Evolutionary conservation across 2,329 filamentous ascomycete genomes (phyloP).

Genomic region (Didymella sp.): DNA sequence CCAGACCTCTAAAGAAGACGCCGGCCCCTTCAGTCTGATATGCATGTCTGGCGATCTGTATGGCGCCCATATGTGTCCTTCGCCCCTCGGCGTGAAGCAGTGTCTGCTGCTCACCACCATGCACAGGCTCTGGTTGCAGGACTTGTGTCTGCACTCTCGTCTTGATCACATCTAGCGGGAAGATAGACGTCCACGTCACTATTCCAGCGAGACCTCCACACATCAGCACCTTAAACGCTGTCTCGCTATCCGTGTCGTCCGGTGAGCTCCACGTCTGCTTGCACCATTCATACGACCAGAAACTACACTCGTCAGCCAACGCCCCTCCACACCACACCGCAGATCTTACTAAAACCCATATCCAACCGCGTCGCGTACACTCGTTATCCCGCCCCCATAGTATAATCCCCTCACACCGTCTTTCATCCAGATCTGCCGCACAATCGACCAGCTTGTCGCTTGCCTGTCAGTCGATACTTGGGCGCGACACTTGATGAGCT

Average conservation of each 20-base stretch:
- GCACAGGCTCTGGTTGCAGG: slow-evolving; percentile 10
- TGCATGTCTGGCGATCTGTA: slow-evolving; percentile 69
- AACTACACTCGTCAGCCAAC: slow-evolving; percentile 55
- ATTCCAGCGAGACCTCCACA: slow-evolving; percentile 89
- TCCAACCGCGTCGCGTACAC: slow-evolving; percentile 83
- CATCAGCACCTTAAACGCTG: slow-evolving; percentile 71
- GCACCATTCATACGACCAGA: slow-evolving; percentile 86
- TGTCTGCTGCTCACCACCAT: slow-evolving; percentile 26
- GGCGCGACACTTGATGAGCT: slow-evolving; percentile 87
- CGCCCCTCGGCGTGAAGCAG: slow-evolving; percentile 29
- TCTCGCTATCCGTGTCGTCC: slow-evolving; percentile 55
- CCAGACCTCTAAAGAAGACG: slow-evolving; percentile 83
- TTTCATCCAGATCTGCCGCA: slow-evolving; percentile 64
- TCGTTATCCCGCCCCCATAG: slow-evolving; percentile 80
- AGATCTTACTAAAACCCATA: slow-evolving; percentile 84
- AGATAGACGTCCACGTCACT: slow-evolving; percentile 87
- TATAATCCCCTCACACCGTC: slow-evolving; percentile 76
- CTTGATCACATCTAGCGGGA: slow-evolving; percentile 91
- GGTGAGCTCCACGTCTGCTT: slow-evolving; percentile 64
- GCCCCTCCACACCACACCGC: background rate
- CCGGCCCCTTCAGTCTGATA: slow-evolving; percentile 74
- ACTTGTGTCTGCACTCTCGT: slow-evolving; percentile 84
- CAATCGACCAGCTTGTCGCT: slow-evolving; percentile 66
- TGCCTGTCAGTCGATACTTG: slow-evolving; percentile 64
- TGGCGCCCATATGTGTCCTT: slow-evolving; percentile 58